A percentile compares a stretch with the other conserved stretches of the same genome.
Conservation (phyloP, 768 basidiomycete species). For the Lanmaoa rubissima region DNA sequence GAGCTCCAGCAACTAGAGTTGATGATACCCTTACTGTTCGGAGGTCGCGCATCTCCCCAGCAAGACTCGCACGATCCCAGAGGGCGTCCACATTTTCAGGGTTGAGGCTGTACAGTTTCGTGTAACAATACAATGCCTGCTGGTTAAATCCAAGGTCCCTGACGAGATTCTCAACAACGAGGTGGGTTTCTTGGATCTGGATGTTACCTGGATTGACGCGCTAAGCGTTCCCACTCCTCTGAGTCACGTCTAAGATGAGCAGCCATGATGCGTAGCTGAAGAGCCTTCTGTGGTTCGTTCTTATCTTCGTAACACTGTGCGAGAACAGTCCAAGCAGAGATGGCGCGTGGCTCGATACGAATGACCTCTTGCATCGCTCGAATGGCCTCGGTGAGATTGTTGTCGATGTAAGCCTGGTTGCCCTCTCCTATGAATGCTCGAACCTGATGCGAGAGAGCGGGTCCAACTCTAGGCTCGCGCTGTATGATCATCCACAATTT, state of each 20-base stretch:
- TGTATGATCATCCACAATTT: neutral
- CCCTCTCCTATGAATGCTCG: constrained; percentile 63
- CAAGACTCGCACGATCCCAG: neutral
- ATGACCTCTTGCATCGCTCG: constrained; percentile 88
- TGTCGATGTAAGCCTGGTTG: constrained; percentile 81
- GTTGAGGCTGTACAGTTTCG: neutral
- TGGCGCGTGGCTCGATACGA: constrained; percentile 84
- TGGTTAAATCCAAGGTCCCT: neutral
- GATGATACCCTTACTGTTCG: neutral
- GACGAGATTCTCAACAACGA: constrained; percentile 51
- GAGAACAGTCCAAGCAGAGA: constrained; percentile 75
- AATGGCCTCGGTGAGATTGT: constrained; percentile 62
- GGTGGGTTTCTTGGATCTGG: constrained; percentile 44
- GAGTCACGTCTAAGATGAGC: constrained; percentile 82
- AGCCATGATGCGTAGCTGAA: constrained; percentile 5
- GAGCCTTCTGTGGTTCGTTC: constrained; percentile 10
- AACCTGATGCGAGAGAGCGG: constrained; percentile 6
- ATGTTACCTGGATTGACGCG: constrained; percentile 63
- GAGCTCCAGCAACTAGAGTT: neutral
- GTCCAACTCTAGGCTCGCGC: constrained; percentile 6
- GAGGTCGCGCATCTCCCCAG: neutral
- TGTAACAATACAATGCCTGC: neutral
- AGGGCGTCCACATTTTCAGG: neutral
- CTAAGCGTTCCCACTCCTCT: constrained; percentile 83
- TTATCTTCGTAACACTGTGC: constrained; percentile 10